Percentiles rank a stretch among this genome's conserved stretches.
Evolutionary conservation across 1,139 yeast species (phyloP).

Genomic region (Magnusiomyces magnusii): DNA sequence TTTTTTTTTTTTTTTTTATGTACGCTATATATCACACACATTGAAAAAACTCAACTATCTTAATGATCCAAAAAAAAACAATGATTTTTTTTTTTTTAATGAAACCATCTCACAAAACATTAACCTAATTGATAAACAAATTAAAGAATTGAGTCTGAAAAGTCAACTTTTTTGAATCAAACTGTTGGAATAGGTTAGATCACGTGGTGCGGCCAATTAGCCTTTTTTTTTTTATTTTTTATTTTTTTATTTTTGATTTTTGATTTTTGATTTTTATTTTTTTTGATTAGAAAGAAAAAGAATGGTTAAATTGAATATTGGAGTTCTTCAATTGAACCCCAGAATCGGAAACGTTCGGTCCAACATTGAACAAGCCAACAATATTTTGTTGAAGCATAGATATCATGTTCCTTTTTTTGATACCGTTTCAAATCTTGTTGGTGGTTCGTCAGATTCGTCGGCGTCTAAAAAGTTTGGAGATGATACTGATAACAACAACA

Average conservation of each 20-base stretch:
- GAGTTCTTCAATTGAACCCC: constrained; percentile 65
- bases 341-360: constrained; percentile 50
- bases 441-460: neutral
- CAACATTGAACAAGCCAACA: constrained; percentile 45
- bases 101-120: no score
- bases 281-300: neutral
- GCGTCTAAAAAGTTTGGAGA: neutral
- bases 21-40: no score
- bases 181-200: no score
- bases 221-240: no score
- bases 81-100: neutral
- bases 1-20: no score
- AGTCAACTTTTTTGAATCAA: no score
- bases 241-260: no score
- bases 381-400: constrained; percentile 31
- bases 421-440: neutral
- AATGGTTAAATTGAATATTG: constrained; percentile 42
- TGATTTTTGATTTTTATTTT: neutral
- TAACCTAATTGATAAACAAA: no score
- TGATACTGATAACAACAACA: neutral
- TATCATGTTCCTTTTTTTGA: constrained; percentile 1
- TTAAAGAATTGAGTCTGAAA: no score
- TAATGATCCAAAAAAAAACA: neutral
- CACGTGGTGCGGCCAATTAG: no score
- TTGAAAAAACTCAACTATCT: neutral